Evolutionary conservation across 257 asterid species (phyloP), one percentile per base, ranked within the genome.

Genomic region (Verbena officinalis): DNA sequence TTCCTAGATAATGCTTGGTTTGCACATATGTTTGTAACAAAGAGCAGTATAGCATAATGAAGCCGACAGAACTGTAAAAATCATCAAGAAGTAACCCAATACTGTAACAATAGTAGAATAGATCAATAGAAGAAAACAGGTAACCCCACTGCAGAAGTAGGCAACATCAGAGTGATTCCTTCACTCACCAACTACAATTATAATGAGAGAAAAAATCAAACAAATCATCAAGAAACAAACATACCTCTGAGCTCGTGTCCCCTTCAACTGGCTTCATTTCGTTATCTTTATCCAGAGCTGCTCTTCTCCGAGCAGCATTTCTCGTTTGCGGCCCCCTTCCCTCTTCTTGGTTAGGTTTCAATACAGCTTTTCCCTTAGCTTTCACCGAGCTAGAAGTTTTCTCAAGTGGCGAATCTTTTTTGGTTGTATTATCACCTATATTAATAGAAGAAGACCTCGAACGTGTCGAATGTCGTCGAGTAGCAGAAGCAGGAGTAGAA

Each of bases 221-320:
- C 40, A 36, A 36, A 36, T 36, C 9, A 74, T 34, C 8, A 45
- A 49, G 68, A 60, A 38, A 49, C 60, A 60, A 38, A 49, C 60
- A 69, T 79, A 95, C 99, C 99, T 95, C 96, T 46, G 98, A 91
- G 75, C 93, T 91, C 48, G 90, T 73, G 74, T 86, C 88, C 74
- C 84, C 96, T 64, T 77, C 92, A 50, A 69, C 86, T 38, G 91
- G 78, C 80, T 86, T 88, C 87, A 72, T 65, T 57, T 86, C 90
- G 36, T 77, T 79, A 66, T 86, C 97, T 79, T 86, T 91, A 65
- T 88, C 97, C 60, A 85, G 24, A 72, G 96, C 89, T 57, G 96
- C 96, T 63, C 84, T 81, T 82, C 91, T 79, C 15, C 94, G 91
- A 55, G 92, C 58, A 67, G 96, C 86, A 69, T 84, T 94, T 80